Evolutionary conservation across 768 basidiomycete genomes (phyloP).

Genomic region (Hygrophorus russula): DNA sequence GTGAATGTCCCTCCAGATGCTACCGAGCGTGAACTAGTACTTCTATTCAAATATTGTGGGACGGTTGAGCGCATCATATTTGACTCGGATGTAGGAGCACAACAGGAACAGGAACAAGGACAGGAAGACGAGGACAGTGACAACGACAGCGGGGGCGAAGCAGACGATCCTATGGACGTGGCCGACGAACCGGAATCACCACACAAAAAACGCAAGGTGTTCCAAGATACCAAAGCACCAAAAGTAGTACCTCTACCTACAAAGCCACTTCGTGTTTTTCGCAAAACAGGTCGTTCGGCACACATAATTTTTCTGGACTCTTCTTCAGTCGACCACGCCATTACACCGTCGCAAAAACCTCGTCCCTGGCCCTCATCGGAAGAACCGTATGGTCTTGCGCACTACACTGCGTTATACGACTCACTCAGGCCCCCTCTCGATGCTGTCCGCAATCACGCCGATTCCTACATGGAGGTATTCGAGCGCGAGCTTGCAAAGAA

Average conservation of each 20-base stretch:
- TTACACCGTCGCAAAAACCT: constrained; percentile 41
- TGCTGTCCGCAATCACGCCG: constrained; percentile 65
- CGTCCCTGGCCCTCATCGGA: constrained; percentile 51
- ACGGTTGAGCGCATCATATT: constrained; percentile 69
- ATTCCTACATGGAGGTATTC: constrained; percentile 64
- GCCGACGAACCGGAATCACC: constrained; percentile 20
- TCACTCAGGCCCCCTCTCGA: constrained; percentile 69
- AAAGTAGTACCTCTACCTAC: constrained; percentile 52
- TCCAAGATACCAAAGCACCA: constrained; percentile 20
- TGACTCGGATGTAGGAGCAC: constrained; percentile 29
- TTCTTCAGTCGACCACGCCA: constrained; percentile 58
- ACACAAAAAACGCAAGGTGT: constrained; percentile 28
- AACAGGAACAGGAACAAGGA: constrained; percentile 25
- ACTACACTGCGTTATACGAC: constrained; percentile 56
- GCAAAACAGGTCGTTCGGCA: constrained; percentile 53
- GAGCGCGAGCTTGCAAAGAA: constrained; percentile 59
- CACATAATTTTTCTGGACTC: constrained; percentile 65
- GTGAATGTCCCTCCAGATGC: constrained; percentile 87
- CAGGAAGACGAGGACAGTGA: constrained; percentile 30
- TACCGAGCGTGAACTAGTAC: constrained; percentile 66
- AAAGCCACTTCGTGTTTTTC: constrained; percentile 39
- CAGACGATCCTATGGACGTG: constrained; percentile 24
- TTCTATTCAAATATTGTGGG: constrained; percentile 70
- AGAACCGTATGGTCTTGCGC: constrained; percentile 57
- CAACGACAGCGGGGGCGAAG: constrained; percentile 32